Evolutionary conservation across 306 rosid species (phyloP).

Genomic region (Styphnolobium japonicum): DNA sequence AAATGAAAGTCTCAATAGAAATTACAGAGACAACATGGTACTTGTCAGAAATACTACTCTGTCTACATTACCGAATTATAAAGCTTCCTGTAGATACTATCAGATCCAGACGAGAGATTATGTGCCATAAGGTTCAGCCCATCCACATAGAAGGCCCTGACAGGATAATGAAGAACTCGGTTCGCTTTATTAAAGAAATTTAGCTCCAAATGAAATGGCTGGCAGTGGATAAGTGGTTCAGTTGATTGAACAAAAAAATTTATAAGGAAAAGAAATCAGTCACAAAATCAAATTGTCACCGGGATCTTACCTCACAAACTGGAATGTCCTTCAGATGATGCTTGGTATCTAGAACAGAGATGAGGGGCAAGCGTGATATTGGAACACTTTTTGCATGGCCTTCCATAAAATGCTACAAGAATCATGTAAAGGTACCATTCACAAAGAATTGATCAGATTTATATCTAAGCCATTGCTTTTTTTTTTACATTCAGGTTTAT

Average conservation of each 20-base stretch:
- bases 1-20: slow-evolving; percentile 1
- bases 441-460: background rate
- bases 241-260: slow-evolving; percentile 1
- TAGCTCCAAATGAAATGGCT: slow-evolving; percentile 79
- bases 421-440: background rate
- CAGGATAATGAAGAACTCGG: slow-evolving; percentile 78
- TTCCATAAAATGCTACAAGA: slow-evolving; percentile 78
- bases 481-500: slow-evolving; percentile 15
- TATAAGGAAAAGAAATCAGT: background rate
- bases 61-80: slow-evolving; percentile 53
- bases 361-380: slow-evolving; percentile 72
- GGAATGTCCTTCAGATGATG: slow-evolving; percentile 74
- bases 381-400: slow-evolving; percentile 74
- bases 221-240: slow-evolving; percentile 30
- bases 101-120: slow-evolving; percentile 61
- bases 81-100: slow-evolving; percentile 65
- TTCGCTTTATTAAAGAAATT: slow-evolving; percentile 77
- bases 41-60: slow-evolving; percentile 17
- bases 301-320: slow-evolving; percentile 52
- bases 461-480: background rate
- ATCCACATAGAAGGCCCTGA: slow-evolving; percentile 64
- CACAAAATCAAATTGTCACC: background rate
- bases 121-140: slow-evolving; percentile 65
- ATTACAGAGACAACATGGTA: slow-evolving; percentile 21
- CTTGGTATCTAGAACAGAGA: slow-evolving; percentile 56